Base-by-base conservation (phyloP, 768 basidiomycete genomes). In the Russula brevipes region DNA sequence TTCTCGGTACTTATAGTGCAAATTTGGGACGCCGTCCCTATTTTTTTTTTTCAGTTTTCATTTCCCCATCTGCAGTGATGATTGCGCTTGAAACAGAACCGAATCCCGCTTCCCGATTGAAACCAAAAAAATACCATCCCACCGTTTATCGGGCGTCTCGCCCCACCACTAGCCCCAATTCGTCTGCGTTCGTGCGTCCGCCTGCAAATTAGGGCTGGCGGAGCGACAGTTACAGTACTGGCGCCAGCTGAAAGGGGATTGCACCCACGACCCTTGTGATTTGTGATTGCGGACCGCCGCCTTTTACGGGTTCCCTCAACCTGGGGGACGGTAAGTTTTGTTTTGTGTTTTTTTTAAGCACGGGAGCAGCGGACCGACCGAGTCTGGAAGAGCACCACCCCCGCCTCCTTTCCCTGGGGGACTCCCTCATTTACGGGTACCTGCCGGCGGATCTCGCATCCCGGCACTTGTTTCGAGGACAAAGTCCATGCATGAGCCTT, bases 51-150 rank as follows among this genome's bases (percentile, higher is more conserved):
- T 38, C 19, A 16, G 7, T 5, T 49, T 49, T 14, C 19, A n/a
- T 57, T 52, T 51, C 50, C 49, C 61, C 56, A 63, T 63, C 35
- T 45, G 50, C 44, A 31, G 33, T 35, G n/a, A 9, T 60, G 45
- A 60, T 54, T 16, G 52, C 35, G 44, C 36, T 39, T 14, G 31
- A 24, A 3, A 19, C 44, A 14, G 16, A 42, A 14, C 41, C 2
- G 19, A 51, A 41, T 44, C 55, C 19, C 35, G 55, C 36, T 38
- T 17, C 52, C n/a, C 38, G 41, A 38, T 17, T 61, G 14, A 24
- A n/a, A 35, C 24, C 24, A 24, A 24, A 31, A 12, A 38, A 30
- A 19, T 19, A 10, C n/a, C 39, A 30, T 31, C 50, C 12, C 39
- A 3, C 35, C 61, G 24, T 45, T 12, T 33, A n/a, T 55, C 46